Conservation (phyloP, 75 land plant species). For the Pseudotsuga menziesii region DNA sequence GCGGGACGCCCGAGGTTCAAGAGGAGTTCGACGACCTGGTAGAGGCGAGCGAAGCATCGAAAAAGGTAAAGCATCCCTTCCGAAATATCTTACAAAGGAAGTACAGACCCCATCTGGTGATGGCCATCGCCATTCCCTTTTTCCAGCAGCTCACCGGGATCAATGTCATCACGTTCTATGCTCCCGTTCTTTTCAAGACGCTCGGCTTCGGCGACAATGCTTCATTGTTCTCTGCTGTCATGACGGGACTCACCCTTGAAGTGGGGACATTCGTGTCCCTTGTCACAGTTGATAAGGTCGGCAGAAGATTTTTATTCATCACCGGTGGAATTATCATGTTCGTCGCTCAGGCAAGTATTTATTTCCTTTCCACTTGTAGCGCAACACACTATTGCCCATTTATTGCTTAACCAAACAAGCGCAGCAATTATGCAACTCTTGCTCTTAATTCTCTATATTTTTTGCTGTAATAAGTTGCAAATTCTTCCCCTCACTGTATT, state of each 20-base stretch:
- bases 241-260: constrained; percentile 23
- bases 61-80: constrained; percentile 56
- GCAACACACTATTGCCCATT: no score
- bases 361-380: no score
- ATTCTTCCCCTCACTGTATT: no score
- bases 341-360: constrained; percentile 21
- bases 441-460: no score
- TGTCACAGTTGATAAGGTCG: constrained; percentile 19
- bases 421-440: no score
- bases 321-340: constrained; percentile 33
- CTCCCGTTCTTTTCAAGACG: constrained; percentile 36
- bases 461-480: no score
- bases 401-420: no score
- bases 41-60: constrained; percentile 54
- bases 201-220: constrained; percentile 28
- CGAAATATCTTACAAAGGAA: constrained; percentile 38
- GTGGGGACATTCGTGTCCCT: constrained; percentile 23
- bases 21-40: constrained; percentile 59
- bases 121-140: constrained; percentile 39
- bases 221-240: constrained; percentile 28
- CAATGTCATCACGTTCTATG: constrained; percentile 11
- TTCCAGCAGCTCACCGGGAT: constrained; percentile 49
- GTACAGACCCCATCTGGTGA: constrained; percentile 55
- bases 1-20: constrained; percentile 56
- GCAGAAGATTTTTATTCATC: constrained; percentile 20